Evolutionary conservation across 1,284 basidiomycete species (phyloP).

Genomic region (Irpex rosettiformis): DNA sequence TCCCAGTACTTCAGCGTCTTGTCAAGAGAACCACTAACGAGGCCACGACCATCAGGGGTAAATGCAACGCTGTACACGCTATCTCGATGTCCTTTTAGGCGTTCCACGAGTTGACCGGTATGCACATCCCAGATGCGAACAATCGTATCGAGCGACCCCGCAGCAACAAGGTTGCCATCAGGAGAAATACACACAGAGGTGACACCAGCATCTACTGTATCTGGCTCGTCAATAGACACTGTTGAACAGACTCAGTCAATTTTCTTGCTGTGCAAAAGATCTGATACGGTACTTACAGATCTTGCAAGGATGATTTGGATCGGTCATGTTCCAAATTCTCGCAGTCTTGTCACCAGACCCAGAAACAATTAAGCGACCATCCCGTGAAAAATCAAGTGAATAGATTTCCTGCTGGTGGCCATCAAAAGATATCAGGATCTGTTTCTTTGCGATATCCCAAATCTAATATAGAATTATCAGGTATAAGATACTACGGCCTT

Average conservation of each 20-base stretch:
- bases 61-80: conserved; percentile 78
- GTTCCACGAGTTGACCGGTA: conserved; percentile 64
- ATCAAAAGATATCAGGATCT: conserved; percentile 68
- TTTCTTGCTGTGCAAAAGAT: background rate
- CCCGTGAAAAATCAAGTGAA: conserved; percentile 78
- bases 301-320: conserved; percentile 43
- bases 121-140: conserved; percentile 73
- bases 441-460: conserved; percentile 78
- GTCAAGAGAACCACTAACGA: conserved; percentile 71
- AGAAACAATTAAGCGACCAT: conserved; percentile 76
- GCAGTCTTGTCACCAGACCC: conserved; percentile 85
- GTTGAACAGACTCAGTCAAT: background rate
- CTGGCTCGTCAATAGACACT: conserved; percentile 39
- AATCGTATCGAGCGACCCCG: conserved; percentile 71
- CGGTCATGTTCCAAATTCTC: conserved; percentile 78
- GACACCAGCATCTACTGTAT: conserved; percentile 60
- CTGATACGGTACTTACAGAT: conserved; percentile 21
- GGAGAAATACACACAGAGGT: conserved; percentile 64
- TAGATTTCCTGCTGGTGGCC: conserved; percentile 90
- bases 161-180: conserved; percentile 66
- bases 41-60: conserved; percentile 65
- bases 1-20: conserved; percentile 79
- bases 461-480: conserved; percentile 40
- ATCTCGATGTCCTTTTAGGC: conserved; percentile 71
- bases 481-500: background rate